Evolutionary conservation across 495 filamentous ascomycete species (phyloP).

Genomic region (Geoglossum glabrum): DNA sequence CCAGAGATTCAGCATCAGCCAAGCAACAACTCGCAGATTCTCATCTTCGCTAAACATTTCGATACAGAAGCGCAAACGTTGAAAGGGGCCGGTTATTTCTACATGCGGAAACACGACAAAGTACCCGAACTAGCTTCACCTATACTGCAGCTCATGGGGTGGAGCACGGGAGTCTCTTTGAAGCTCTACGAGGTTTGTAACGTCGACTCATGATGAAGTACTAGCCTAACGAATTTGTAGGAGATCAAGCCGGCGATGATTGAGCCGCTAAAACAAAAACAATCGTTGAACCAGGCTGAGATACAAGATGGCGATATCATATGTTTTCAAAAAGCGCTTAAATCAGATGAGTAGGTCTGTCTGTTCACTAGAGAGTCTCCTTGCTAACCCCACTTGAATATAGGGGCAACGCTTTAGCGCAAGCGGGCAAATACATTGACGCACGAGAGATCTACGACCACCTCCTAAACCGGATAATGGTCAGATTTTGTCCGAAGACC

Average conservation of each 20-base stretch:
- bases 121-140: slow-evolving; percentile 64
- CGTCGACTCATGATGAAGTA: neutral
- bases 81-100: slow-evolving; percentile 56
- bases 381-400: neutral
- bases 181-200: slow-evolving; percentile 49
- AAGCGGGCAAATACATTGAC: slow-evolving; percentile 33
- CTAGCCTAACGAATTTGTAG: slow-evolving; percentile 13
- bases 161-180: slow-evolving; percentile 39
- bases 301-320: slow-evolving; percentile 96
- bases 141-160: slow-evolving; percentile 72
- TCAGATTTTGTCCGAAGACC: slow-evolving; percentile 43
- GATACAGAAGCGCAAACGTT: slow-evolving; percentile 58
- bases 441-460: slow-evolving; percentile 82
- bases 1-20: slow-evolving; percentile 31
- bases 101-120: slow-evolving; percentile 70
- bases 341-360: slow-evolving; percentile 35
- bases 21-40: slow-evolving; percentile 34
- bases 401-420: slow-evolving; percentile 13
- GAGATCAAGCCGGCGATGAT: slow-evolving; percentile 98
- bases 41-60: slow-evolving; percentile 86
- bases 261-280: slow-evolving; percentile 77
- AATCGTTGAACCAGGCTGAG: slow-evolving; percentile 71
- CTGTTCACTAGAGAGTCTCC: neutral
- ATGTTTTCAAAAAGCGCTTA: slow-evolving; percentile 58
- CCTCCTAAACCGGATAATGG: slow-evolving; percentile 58